Conservation (phyloP, 73 alveolate genomes). For the Halteria grandinella region DNA sequence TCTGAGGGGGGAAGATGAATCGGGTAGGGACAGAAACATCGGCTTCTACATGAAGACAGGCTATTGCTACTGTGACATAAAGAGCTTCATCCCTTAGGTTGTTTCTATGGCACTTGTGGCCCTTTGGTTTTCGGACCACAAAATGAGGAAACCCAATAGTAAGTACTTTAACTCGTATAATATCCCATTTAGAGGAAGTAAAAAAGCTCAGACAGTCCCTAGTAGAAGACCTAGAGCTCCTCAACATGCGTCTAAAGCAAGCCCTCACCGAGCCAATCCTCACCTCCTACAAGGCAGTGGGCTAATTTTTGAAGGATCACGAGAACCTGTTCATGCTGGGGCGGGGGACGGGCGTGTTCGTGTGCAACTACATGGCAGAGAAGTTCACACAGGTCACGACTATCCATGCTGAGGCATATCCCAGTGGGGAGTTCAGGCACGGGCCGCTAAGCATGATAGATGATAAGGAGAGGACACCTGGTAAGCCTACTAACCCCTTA, state of each 20-base stretch:
- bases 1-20: neutral
- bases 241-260: constrained; percentile 15
- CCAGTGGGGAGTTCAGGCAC: constrained; percentile 94
- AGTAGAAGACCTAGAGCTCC: constrained; percentile 30
- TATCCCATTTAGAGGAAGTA: constrained; percentile 6
- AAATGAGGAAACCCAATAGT: neutral
- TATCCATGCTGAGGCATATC: constrained; percentile 95
- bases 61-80: constrained; percentile 81
- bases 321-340: constrained; percentile 84
- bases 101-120: constrained; percentile 67
- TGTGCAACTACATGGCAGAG: constrained; percentile 90
- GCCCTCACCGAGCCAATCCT: constrained; percentile 4
- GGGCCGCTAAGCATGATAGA: constrained; percentile 72
- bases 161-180: neutral
- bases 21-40: constrained; percentile 55
- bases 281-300: constrained; percentile 58
- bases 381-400: constrained; percentile 85
- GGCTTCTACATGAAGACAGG: constrained; percentile 92
- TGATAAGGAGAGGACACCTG: constrained; percentile 58
- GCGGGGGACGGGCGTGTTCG: constrained; percentile 85
- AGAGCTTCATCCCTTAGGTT: constrained; percentile 75
- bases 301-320: constrained; percentile 57
- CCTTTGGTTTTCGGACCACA: constrained; percentile 64
- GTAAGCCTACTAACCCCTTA: neutral
- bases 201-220: neutral